Evolutionary conservation across 2,329 filamentous ascomycete species (phyloP), one percentile per base, ranked within the genome.

Genomic region (Epichloe hybrida): DNA sequence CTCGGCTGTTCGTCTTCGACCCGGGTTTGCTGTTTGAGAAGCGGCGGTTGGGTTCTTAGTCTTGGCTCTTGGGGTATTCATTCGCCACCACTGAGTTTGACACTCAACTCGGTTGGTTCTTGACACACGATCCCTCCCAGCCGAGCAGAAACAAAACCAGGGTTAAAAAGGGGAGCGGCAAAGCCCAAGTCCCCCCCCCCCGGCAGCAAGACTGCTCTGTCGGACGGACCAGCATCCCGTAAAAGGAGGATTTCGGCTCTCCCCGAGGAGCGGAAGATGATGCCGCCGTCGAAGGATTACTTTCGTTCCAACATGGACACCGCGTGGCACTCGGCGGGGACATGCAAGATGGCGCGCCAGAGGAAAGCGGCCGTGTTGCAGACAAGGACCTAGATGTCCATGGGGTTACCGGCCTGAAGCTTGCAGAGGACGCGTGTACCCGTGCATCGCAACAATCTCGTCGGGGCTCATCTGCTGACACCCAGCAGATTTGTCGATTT

Each of bases 261-360:
- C 52, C 64, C 1, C 17, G 52, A 56, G 35, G 65, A 74, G 8
- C 50, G 57, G n/a, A 75, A 17, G 76, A 76, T 41, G 69, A 77
- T 51, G 64, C 66, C 23, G 67, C 68, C 0, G 70, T 80, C 37
- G 69, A 73, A 17, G 56, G 57, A 71, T 11, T 70, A 58, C 54
- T 38, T 73, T 17, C 63, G 71, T 0, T 56, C 64, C 35, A 66
- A 65, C 7, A 54, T 72, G 3, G 58, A 53, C 2, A 71, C 69
- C 3, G 66, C 67, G 0, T 74, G 69, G 69, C 75, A 79, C 58
- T 68, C 72, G 0, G 62, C 67, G 2, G 73, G 76, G 12, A 77
- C 72, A n/a, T 69, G 69, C 43, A 68, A 71, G 7, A 77, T 77
- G 74, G 62, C 72, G 49, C 72, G 17, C 17, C 72, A 3, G 58